These are phyloP conservation scores for Fusarium austroafricanum DNA, from an alignment of 2,329 filamentous ascomycete genomes.

Conservation along the genomic window DNA sequence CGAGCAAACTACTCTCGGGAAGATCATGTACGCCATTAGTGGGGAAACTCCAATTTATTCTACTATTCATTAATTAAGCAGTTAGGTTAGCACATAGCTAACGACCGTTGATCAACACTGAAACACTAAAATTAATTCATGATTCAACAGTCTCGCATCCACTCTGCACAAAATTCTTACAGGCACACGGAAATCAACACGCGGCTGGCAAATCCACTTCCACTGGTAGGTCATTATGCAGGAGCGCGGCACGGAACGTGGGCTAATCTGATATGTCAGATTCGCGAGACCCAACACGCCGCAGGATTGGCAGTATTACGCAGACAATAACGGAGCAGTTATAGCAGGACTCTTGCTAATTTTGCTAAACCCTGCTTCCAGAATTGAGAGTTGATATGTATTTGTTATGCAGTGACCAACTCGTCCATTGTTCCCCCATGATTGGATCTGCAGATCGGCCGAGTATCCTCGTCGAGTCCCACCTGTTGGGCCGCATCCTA, in stretches of 20 bases:
- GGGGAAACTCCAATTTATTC: not conserved
- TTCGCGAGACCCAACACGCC: not conserved
- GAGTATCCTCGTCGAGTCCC: not conserved
- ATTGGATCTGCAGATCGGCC: not conserved
- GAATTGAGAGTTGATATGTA: conserved; percentile 3
- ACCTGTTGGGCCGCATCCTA: not conserved
- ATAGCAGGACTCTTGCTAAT: not conserved
- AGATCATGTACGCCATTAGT: not conserved
- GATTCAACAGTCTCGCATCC: not conserved
- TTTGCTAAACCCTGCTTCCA: not conserved
- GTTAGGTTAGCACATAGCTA: too few species aligned
- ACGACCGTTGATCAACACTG: not conserved
- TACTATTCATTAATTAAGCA: not conserved
- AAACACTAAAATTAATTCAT: not conserved
- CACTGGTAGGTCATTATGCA: not conserved
- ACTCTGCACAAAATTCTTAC: not conserved
- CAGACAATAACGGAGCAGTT: not conserved
- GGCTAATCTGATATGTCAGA: conserved; percentile 10
- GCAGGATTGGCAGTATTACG: not conserved
- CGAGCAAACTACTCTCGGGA: not conserved
- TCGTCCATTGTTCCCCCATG: not conserved
- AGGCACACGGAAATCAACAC: not conserved
- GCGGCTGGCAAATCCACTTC: not conserved
- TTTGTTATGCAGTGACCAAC: not conserved
- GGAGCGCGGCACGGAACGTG: not conserved